Base-by-base conservation (phyloP, 495 filamentous ascomycete genomes). In the Pseudotulostoma volvatum region DNA sequence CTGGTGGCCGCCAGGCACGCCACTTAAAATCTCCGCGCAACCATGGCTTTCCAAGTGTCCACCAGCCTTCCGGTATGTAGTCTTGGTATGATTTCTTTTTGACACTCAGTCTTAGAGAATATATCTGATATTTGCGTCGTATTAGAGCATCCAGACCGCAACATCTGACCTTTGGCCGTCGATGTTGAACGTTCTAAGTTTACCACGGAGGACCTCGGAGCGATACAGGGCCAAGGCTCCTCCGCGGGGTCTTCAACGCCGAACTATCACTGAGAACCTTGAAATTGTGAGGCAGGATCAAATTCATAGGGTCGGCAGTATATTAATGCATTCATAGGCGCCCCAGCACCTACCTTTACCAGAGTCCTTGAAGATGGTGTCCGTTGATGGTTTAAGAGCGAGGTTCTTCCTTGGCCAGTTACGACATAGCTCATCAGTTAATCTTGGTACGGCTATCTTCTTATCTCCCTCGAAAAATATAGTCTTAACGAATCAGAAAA, bases 21-120 rank as follows among this genome's bases (percentile, higher is more conserved):
- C 35, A 61, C 63, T 60, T 61, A 55, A 52, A 31, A 44, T 42
- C 18, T 52, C 46, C 49, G 48, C 52, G 59, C 54, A 56, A 55
- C 42, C 51, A 71, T 71, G 67, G 65, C 61, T 48, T 67, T 68
- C 45, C 64, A 66, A 55, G 48, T 50, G 40, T 51, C 63, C 35
- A 51, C 59, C 33, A 51, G 52, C 34, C 53, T 58, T 52, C 52
- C 59, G 40, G 64, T 65, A 54, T 45, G 61, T 31, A 8, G 31
- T 5, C 21, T 14, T 1, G 13, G 4, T 31, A 19, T 9, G 3
- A 19, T 16, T 8, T 14, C 15, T 17, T 15, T 4, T 0, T 11
- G 31, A 32, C 18, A 2, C 33, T 25, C 14, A 28, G 19, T 21
- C 14, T 30, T n/a, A 2, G n/a, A 1, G 7, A 34, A 42, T 5